phyloP scores from a whole-genome alignment of 148 eudicot genomes.

The Talinum fruticosum region DNA sequence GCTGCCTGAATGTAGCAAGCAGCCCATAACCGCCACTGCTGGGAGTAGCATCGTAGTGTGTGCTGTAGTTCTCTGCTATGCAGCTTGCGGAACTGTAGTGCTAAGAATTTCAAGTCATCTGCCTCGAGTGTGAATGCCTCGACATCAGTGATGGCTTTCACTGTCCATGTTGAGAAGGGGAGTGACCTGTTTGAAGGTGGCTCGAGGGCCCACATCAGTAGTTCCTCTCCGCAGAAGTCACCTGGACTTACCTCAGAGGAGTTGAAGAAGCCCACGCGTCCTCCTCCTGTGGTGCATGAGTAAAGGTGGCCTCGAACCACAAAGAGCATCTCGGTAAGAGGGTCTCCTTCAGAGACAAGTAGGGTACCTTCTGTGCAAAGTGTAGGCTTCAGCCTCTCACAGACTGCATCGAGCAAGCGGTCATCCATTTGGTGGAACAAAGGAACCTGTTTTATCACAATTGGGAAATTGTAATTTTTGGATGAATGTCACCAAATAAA shows the following conservation, averaged over 20 bases:
- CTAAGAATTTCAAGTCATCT: constrained; percentile 19
- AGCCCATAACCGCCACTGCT: constrained; percentile 24
- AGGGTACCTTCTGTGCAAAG: constrained; percentile 18
- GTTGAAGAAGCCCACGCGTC: constrained; percentile 24
- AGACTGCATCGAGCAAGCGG: constrained; percentile 18
- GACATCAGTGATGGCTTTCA: constrained; percentile 22
- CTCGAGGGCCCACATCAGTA: constrained; percentile 24
- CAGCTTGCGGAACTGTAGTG: constrained; percentile 14
- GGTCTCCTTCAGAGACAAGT: constrained; percentile 22
- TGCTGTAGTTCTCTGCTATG: constrained; percentile 18
- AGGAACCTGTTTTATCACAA: constrained; percentile 21
- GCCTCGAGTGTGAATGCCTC: constrained; percentile 23
- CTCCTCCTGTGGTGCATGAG: constrained; percentile 20
- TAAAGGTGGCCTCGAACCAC: constrained; percentile 26
- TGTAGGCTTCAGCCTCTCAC: constrained; percentile 23
- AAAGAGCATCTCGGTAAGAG: constrained; percentile 19
- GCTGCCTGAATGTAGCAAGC: constrained; percentile 29
- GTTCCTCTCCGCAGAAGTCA: constrained; percentile 24
- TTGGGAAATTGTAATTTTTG: not conserved
- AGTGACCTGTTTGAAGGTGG: constrained; percentile 11
- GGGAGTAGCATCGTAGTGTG: constrained; percentile 20
- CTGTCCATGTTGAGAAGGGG: constrained; percentile 22
- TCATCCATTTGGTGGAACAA: constrained; percentile 28
- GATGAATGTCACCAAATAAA: not conserved
- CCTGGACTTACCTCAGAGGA: constrained; percentile 18